phyloP scores from a whole-genome alignment of 164 flowering plant species.

The Paratinospora sagittata region DNA sequence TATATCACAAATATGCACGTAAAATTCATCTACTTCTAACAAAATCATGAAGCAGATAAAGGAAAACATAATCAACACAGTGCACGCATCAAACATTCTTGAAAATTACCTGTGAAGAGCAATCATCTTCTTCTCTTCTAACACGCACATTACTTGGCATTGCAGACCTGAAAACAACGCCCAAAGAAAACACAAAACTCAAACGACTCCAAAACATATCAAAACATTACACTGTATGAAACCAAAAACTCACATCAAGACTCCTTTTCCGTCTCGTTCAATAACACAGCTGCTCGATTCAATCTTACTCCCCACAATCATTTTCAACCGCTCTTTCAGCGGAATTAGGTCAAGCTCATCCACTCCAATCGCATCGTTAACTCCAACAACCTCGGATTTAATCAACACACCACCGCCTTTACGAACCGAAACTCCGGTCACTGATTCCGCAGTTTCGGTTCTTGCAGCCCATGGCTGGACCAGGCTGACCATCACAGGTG shows the following conservation, averaged over 20 bases:
- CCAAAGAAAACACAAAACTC: neutral
- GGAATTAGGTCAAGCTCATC: constrained; percentile 16
- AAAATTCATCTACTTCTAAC: too few species aligned
- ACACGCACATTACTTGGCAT: neutral
- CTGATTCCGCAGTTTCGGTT: neutral
- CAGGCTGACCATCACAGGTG: neutral
- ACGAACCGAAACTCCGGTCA: neutral
- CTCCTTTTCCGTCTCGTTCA: neutral
- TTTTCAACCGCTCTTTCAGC: constrained; percentile 10
- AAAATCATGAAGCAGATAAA: neutral
- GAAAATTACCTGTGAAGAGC: neutral
- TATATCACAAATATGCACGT: neutral
- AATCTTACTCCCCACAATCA: neutral
- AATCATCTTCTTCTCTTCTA: constrained; percentile 2
- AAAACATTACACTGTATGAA: neutral
- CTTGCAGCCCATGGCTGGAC: neutral
- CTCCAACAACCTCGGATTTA: constrained; percentile 5
- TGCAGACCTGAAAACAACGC: constrained; percentile 5
- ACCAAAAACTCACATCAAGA: constrained; percentile 6
- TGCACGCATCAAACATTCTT: neutral
- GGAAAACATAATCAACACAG: neutral
- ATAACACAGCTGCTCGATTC: neutral
- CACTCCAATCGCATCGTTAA: neutral
- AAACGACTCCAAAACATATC: too few species aligned
- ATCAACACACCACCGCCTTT: too few species aligned